These are phyloP conservation scores for Pseudogymnoascus sp. DNA, from an alignment of 2,329 filamentous ascomycete genomes.

Conservation along the genomic window DNA sequence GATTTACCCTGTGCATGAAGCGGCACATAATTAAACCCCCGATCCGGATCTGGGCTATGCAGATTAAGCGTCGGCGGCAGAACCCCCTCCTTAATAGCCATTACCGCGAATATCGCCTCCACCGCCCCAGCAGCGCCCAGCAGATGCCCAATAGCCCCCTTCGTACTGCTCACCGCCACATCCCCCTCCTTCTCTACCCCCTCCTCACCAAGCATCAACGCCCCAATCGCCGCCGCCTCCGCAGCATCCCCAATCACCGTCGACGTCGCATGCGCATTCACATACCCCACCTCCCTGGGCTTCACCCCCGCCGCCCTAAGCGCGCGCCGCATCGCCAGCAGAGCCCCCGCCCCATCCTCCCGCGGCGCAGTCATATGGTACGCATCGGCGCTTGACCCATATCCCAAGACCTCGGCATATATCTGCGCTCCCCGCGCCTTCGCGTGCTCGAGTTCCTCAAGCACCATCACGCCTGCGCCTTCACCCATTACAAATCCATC, in stretches of 20 bases:
- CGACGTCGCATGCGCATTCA: conserved; percentile 93
- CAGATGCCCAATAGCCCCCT: conserved; percentile 86
- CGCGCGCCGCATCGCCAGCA: conserved; percentile 77
- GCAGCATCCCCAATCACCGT: conserved; percentile 80
- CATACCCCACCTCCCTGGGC: conserved; percentile 72
- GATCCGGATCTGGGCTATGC: conserved; percentile 50
- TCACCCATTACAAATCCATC: conserved; percentile 89
- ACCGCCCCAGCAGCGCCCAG: conserved; percentile 86
- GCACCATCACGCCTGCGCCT: conserved; percentile 76
- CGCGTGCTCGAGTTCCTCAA: conserved; percentile 89
- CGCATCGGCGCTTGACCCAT: conserved; percentile 85
- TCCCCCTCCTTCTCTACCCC: conserved; percentile 54
- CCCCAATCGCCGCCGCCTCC: conserved; percentile 75
- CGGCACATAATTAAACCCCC: conserved; percentile 76
- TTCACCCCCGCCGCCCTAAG: conserved; percentile 63
- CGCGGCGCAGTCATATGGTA: conserved; percentile 89
- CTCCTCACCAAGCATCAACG: conserved; percentile 66
- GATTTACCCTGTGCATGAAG: conserved; percentile 59
- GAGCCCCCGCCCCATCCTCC: conserved; percentile 73
- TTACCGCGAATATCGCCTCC: conserved; percentile 77
- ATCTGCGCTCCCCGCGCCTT: conserved; percentile 69
- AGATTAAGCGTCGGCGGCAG: conserved; percentile 87
- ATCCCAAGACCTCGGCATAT: conserved; percentile 83
- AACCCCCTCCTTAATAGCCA: conserved; percentile 67
- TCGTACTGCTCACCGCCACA: conserved; percentile 85